These are phyloP conservation scores for Lecanicillium sp. DNA, from an alignment of 2,329 filamentous ascomycete genomes.

Conservation along the genomic window DNA sequence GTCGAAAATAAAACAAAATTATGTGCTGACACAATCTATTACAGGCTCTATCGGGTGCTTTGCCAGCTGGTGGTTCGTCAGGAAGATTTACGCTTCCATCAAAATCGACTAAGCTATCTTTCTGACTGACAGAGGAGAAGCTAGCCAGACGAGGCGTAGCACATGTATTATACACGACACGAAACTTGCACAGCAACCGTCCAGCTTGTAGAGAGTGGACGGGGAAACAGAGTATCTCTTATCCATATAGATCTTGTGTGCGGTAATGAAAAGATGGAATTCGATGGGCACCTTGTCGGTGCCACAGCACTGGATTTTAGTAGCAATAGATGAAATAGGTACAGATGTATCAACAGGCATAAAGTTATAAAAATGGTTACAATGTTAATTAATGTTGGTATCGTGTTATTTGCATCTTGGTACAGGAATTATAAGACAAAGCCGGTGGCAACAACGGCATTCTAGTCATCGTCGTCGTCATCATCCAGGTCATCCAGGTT, in stretches of 20 bases:
- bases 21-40: slow-evolving; percentile 12
- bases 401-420: background rate
- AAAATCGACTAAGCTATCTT: slow-evolving; percentile 70
- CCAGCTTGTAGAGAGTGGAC: too few relatives aligned
- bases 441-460: background rate
- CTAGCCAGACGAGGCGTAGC: background rate
- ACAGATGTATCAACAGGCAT: too few relatives aligned
- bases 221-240: too few relatives aligned
- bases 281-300: too few relatives aligned
- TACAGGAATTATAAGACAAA: background rate
- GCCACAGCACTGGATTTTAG: too few relatives aligned
- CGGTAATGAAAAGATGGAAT: too few relatives aligned
- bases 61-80: slow-evolving; percentile 87
- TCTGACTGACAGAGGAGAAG: background rate
- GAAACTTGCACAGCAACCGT: too few relatives aligned
- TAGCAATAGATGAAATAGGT: too few relatives aligned
- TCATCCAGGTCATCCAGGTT: slow-evolving; percentile 46
- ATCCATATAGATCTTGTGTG: too few relatives aligned
- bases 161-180: background rate
- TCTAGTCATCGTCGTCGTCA: slow-evolving; percentile 32
- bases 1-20: slow-evolving; percentile 3
- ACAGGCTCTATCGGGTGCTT: slow-evolving; percentile 92
- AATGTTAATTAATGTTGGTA: too few relatives aligned
- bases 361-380: too few relatives aligned
- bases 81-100: slow-evolving; percentile 93